Base-by-base conservation (phyloP, 768 basidiomycete species). In the Naganishia onofrii region DNA sequence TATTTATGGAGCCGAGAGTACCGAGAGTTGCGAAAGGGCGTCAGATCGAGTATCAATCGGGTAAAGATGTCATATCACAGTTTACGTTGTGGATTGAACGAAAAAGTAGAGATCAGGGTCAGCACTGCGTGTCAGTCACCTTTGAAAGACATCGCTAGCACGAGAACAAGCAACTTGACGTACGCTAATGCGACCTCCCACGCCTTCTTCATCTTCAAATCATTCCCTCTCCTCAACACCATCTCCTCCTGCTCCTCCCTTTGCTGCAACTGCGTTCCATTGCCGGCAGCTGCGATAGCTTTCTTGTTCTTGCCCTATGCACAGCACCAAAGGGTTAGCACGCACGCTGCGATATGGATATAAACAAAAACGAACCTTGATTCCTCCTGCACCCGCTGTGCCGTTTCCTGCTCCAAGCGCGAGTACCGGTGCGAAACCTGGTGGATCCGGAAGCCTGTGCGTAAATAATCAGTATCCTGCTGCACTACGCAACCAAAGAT, bases 101-200 rank as follows among this genome's bases (percentile, higher is more conserved):
- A 6, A 3, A 51, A 56, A 36, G 46, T 12, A 15, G 34, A 36
- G 9, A 66, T 3, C 19, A 64, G 8, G 42, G 28, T 19, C 26
- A 19, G 8, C 12, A 21, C 53, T 44, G 17, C 32, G 5, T 44
- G 12, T 31, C 15, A 31, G 23, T 2, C 52, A 21, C 53, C 1
- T 56, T 8, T 21, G 52, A 5, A 4, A 4, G n/a, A 19, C 44
- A 17, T 17, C 44, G 32, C 5, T 28, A 23, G 29, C 21, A 34
- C 46, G 42, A 6, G 36, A n/a, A 42, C 31, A 32, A 42, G 9
- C 19, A 32, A 55, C 21, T 26, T 5, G 2, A 74, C 79, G 69
- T 54, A 80, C 79, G 76, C 71, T 19, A 78, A 58, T 15, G 79
- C 79, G 21, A 80, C 60, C 57, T 80, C 79, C 79, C 79, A 80